Conservation (phyloP, 331 rosid species). For the Arachis monticola region DNA sequence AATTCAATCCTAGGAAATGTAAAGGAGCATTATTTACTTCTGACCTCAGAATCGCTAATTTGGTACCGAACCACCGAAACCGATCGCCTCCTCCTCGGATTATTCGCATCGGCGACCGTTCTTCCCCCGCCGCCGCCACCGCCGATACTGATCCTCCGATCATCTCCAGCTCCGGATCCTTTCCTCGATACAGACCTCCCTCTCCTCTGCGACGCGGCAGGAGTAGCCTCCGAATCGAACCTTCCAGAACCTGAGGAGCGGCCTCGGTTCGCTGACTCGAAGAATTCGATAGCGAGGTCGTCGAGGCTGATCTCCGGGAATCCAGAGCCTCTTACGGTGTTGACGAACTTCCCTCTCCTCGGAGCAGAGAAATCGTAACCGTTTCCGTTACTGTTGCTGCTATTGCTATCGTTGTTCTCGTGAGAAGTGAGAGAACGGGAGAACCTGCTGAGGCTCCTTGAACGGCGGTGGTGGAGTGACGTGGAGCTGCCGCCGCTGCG, state of each 20-base stretch:
- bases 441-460: conserved; percentile 83
- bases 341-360: conserved; percentile 71
- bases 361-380: conserved; percentile 44
- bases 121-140: conserved; percentile 52
- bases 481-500: conserved; percentile 51
- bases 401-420: conserved; percentile 33
- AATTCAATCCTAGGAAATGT: not conserved
- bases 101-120: conserved; percentile 59
- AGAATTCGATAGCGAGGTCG: conserved; percentile 78
- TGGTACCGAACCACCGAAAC: conserved; percentile 80
- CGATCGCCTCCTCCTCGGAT: conserved; percentile 79
- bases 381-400: not conserved
- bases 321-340: conserved; percentile 84
- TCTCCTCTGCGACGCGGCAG: conserved; percentile 61
- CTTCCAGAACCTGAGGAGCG: conserved; percentile 42
- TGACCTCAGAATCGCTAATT: conserved; percentile 92
- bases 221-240: conserved; percentile 45
- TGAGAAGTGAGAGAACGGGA: conserved; percentile 50
- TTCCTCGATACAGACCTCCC: conserved; percentile 95
- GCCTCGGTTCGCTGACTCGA: conserved; percentile 70
- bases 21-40: not conserved
- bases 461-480: conserved; percentile 67
- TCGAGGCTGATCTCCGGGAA: conserved; percentile 97
- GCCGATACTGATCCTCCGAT: conserved; percentile 47
- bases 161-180: conserved; percentile 49